Evolutionary conservation across 306 rosid species (phyloP).

Genomic region (Alnus rubra): DNA sequence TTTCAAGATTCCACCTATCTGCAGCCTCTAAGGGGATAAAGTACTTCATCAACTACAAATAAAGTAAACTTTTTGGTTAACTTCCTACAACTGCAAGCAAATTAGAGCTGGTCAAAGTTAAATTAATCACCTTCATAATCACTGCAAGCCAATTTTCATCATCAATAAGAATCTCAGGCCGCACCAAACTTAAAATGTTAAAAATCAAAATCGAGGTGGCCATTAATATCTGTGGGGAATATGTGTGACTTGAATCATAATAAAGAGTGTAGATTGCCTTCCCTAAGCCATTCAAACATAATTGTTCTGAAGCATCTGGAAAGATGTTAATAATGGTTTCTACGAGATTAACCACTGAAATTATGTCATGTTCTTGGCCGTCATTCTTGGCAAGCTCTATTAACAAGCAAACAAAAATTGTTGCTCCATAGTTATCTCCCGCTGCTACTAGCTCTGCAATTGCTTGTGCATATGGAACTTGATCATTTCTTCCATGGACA

Average conservation of each 20-base stretch:
- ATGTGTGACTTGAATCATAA: slow-evolving; percentile 35
- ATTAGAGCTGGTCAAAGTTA: neutral
- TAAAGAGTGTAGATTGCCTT: slow-evolving; percentile 47
- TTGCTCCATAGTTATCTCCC: slow-evolving; percentile 74
- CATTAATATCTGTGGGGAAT: slow-evolving; percentile 42
- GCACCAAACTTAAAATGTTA: slow-evolving; percentile 55
- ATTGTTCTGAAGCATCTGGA: slow-evolving; percentile 65
- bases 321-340: slow-evolving; percentile 42
- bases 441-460: slow-evolving; percentile 68
- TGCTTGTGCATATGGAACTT: slow-evolving; percentile 42
- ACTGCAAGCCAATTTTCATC: slow-evolving; percentile 74
- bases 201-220: slow-evolving; percentile 52
- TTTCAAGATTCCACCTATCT: slow-evolving; percentile 52
- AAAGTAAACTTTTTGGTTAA: slow-evolving; percentile 14
- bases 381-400: slow-evolving; percentile 58
- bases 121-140: slow-evolving; percentile 58
- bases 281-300: slow-evolving; percentile 61
- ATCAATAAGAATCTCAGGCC: slow-evolving; percentile 53
- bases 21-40: slow-evolving; percentile 36
- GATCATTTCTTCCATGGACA: slow-evolving; percentile 35
- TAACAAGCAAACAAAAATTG: slow-evolving; percentile 59
- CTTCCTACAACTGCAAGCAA: slow-evolving; percentile 16
- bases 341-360: slow-evolving; percentile 52
- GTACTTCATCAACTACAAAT: slow-evolving; percentile 61
- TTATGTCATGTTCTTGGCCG: slow-evolving; percentile 56